Evolutionary conservation across 768 basidiomycete species (phyloP), one percentile per base, ranked within the genome.

Genomic region (Podaxis sp.): DNA sequence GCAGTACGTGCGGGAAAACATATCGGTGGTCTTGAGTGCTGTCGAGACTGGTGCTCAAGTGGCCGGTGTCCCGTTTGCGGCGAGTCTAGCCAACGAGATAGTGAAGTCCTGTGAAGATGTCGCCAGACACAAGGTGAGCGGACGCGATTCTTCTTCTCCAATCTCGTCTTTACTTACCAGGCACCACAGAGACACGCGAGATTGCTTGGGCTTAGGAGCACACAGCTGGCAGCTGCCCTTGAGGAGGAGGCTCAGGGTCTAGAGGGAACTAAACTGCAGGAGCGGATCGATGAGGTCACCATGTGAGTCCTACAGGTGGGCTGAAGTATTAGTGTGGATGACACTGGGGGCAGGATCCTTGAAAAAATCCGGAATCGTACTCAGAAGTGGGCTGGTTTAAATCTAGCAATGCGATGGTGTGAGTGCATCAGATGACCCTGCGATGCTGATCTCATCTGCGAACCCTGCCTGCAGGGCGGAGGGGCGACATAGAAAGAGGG

Each of bases 21-120:
- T 71, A 22, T 56, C 65, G 22, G 52, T 66, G 12, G 64, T 68
- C 19, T 62, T 76, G 15, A 68, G 71, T 19, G 75, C 64, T 15
- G 72, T 80, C 3, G 79, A 82, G 57, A 62, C 84, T 38, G 80
- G 76, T 22, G 80, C 77, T 15, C 72, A 79, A 11, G 53, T 79
- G 0, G 75, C 72, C 3, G 82, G 82, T 54, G 73, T 80, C 3
- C 84, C 84, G 2, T 79, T 78, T 52, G 80, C 77, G 22, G 80
- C 79, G 6, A 70, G 77, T 59, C 64, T 78, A 0, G 65, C 84
- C 4, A 73, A 80, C 62, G 76, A 80, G 60, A 84, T 86, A 61
- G 70, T 74, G 17, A 61, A 71, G 7, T 64, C 76, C 26, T 87
- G 84, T 65, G 75, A 80, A 4, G 74, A 84, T 63, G 76, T 86